phyloP scores from a whole-genome alignment of 805 yeast species.

The Metschnikowia kunwiensis region DNA sequence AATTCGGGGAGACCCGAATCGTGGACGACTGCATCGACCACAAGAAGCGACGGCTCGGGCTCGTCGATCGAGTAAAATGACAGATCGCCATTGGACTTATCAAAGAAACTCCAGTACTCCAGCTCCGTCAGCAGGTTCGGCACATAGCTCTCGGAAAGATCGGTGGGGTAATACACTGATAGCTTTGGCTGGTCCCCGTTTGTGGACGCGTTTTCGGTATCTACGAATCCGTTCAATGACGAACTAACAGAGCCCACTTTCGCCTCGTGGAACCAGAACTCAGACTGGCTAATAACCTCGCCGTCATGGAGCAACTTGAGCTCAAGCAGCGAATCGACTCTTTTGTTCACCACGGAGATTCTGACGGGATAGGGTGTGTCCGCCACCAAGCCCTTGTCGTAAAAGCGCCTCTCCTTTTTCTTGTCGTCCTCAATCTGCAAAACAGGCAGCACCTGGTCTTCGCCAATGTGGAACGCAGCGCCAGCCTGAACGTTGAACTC shows the following conservation, averaged over 20 bases:
- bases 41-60: no score
- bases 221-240: background rate
- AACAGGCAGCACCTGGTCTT: background rate
- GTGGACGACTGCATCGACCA: no score
- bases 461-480: constrained; percentile 1
- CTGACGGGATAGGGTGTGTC: background rate
- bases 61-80: no score
- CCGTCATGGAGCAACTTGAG: background rate
- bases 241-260: background rate
- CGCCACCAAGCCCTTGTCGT: background rate
- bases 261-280: background rate
- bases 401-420: background rate
- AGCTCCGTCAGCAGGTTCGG: no score
- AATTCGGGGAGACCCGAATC: no score
- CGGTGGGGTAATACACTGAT: no score
- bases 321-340: background rate
- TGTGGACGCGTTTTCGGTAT: background rate
- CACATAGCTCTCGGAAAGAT: no score
- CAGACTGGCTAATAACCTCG: background rate
- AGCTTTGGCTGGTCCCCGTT: background rate
- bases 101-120: no score
- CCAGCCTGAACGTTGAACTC: constrained; percentile 1
- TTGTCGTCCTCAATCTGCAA: background rate
- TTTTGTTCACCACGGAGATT: constrained; percentile 1
- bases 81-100: no score